These are phyloP conservation scores for Gnetum montanum DNA, from an alignment of 75 land plant genomes.

Conservation along the genomic window DNA sequence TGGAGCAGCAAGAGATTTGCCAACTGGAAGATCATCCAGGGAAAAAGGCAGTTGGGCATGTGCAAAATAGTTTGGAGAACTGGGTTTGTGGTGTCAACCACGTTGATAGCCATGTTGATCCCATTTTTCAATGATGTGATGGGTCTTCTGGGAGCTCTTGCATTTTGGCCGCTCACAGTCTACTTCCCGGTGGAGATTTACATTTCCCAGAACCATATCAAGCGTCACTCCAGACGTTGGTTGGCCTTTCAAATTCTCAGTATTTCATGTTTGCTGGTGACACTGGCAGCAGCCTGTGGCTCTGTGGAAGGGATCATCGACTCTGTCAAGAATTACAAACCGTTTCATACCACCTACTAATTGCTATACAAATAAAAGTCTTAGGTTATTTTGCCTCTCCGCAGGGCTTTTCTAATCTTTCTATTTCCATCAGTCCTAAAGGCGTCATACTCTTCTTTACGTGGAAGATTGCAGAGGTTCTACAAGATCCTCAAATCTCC, in stretches of 20 bases:
- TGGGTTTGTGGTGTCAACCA: slow-evolving; percentile 12
- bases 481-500: too few relatives aligned
- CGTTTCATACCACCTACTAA: neutral
- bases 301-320: slow-evolving; percentile 13
- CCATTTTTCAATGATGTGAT: slow-evolving; percentile 25
- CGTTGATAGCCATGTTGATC: slow-evolving; percentile 16
- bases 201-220: slow-evolving; percentile 1
- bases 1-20: too few relatives aligned
- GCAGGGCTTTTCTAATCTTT: too few relatives aligned
- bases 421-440: too few relatives aligned
- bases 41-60: too few relatives aligned
- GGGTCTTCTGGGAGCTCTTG: slow-evolving; percentile 18
- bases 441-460: too few relatives aligned
- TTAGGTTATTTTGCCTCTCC: too few relatives aligned
- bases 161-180: slow-evolving; percentile 25
- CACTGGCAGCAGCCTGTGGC: slow-evolving; percentile 15
- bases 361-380: too few relatives aligned
- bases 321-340: slow-evolving; percentile 3
- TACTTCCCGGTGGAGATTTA: slow-evolving; percentile 23
- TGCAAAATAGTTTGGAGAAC: too few relatives aligned
- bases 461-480: too few relatives aligned
- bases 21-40: too few relatives aligned
- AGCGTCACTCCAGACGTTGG: slow-evolving; percentile 6
- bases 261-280: slow-evolving; percentile 5
- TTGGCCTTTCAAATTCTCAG: slow-evolving; percentile 8